Evolutionary conservation across 2,329 filamentous ascomycete species (phyloP), one percentile per base, ranked within the genome.

Genomic region (Neofusicoccum cordaticola): DNA sequence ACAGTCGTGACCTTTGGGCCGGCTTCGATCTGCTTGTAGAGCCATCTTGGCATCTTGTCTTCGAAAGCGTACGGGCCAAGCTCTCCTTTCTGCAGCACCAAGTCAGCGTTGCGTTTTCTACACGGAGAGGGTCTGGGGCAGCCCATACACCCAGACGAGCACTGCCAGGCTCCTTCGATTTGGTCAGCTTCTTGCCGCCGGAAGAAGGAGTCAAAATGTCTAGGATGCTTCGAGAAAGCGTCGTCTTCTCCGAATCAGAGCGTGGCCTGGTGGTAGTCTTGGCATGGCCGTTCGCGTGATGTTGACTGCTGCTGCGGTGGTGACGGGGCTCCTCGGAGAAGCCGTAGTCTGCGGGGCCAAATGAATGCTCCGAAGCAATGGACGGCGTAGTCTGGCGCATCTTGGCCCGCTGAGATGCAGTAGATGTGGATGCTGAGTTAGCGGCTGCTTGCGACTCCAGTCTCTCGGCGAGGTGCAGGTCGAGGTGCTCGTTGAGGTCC

Each of bases 51-150:
- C 81, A 83, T 82, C 39, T 69, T 70, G 12, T 79, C 74, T 66
- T 83, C 81, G 70, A 73, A 81, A 0, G 80, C 80, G 68, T 82
- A 72, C 12, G 81, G 80, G n/a, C 81, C 81, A 5, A 82, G 75
- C 66, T 82, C 80, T 5, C 71, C 71, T 71, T 74, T 78, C 71
- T 81, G 68, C 5, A 58, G 12, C 19, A 19, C 4, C 17, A 37
- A n/a, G 12, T 58, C 17, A 56, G 64, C 56, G 37, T 11, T 17
- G 31, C 5, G 9, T 22, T 19, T 39, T 31, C 11, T 31, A n/a
- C 2, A 5, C 4, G 15, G 13, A 8, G 17, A 31, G 9, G 19
- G 22, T 4, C 8, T 15, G 9, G n/a, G 15, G 13, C 39, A 19
- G 3, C 72, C 75, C 27, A 68, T 71, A 77, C 76, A 15, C 75